These are phyloP conservation scores for Ogataea ganodermae DNA, from an alignment of 805 yeast genomes.

Conservation along the genomic window DNA sequence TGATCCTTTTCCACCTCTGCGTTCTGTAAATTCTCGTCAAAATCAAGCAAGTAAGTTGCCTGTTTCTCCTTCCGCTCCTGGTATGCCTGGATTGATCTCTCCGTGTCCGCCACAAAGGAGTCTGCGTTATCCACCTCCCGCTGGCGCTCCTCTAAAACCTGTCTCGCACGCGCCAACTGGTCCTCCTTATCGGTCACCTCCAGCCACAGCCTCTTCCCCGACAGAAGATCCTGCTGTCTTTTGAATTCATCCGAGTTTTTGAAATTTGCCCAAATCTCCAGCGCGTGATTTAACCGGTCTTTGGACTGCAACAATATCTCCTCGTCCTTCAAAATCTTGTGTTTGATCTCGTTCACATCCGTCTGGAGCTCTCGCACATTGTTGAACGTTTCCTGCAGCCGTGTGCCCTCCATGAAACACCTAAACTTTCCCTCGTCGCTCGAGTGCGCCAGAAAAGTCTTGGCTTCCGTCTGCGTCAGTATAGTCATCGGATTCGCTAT, in stretches of 20 bases:
- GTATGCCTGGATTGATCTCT: constrained; percentile 5
- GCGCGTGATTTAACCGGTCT: constrained; percentile 44
- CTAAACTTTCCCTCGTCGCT: constrained; percentile 70
- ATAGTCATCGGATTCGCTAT: constrained; percentile 92
- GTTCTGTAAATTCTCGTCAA: constrained; percentile 16
- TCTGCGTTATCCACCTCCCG: constrained; percentile 23
- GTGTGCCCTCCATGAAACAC: constrained; percentile 79
- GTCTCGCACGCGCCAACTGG: constrained; percentile 24
- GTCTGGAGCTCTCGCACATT: constrained; percentile 47
- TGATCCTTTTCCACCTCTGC: constrained; percentile 16
- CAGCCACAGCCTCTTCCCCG: constrained; percentile 54
- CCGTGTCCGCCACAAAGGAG: constrained; percentile 20
- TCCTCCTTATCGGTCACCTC: constrained; percentile 36
- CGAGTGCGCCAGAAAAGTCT: constrained; percentile 80
- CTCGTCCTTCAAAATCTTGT: constrained; percentile 41
- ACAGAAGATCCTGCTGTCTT: constrained; percentile 40
- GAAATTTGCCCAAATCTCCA: constrained; percentile 41
- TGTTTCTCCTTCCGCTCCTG: constrained; percentile 23
- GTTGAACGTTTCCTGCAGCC: constrained; percentile 63
- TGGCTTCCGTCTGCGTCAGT: constrained; percentile 90
- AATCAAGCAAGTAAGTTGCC: constrained; percentile 16
- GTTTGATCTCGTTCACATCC: constrained; percentile 42
- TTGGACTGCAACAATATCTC: constrained; percentile 35
- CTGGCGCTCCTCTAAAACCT: constrained; percentile 19
- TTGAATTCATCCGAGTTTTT: constrained; percentile 43